phyloP scores from a whole-genome alignment of 805 yeast genomes.

The Candida germanica region DNA sequence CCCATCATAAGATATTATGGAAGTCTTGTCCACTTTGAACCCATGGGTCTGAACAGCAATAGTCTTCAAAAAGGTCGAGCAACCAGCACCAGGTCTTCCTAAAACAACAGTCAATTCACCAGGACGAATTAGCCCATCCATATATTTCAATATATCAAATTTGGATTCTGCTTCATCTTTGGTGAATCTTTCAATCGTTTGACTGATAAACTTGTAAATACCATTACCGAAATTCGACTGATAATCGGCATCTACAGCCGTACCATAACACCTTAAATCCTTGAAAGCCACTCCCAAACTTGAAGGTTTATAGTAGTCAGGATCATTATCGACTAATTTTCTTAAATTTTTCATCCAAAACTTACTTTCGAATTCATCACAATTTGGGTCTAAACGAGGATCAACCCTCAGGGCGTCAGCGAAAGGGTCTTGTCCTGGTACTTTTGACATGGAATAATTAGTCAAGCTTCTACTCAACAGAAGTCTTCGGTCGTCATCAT shows the following conservation, averaged over 20 bases:
- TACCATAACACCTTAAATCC: conserved; percentile 58
- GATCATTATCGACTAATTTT: conserved; percentile 49
- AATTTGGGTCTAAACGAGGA: conserved; percentile 49
- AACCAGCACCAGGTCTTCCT: conserved; percentile 43
- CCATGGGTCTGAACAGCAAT: conserved; percentile 38
- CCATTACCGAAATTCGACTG: conserved; percentile 56
- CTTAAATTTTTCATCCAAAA: conserved; percentile 68
- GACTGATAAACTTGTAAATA: conserved; percentile 22
- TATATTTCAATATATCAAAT: conserved; percentile 22
- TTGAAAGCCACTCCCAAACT: conserved; percentile 58
- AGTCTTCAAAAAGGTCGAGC: conserved; percentile 39
- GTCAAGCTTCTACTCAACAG: conserved; percentile 30
- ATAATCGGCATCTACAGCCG: conserved; percentile 65
- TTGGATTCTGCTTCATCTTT: conserved; percentile 16
- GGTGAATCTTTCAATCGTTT: conserved; percentile 16
- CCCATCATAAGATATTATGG: conserved; percentile 34
- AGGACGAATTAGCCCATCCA: conserved; percentile 26
- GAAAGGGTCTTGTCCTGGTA: conserved; percentile 47
- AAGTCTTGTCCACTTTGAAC: conserved; percentile 30
- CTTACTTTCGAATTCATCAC: conserved; percentile 56
- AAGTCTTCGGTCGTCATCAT: neutral
- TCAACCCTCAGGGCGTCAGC: conserved; percentile 15
- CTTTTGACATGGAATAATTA: conserved; percentile 49
- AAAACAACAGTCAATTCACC: conserved; percentile 41
- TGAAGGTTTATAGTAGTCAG: conserved; percentile 61